Evolutionary conservation across 768 basidiomycete species (phyloP).

Genomic region (Lactarius deliciosus): DNA sequence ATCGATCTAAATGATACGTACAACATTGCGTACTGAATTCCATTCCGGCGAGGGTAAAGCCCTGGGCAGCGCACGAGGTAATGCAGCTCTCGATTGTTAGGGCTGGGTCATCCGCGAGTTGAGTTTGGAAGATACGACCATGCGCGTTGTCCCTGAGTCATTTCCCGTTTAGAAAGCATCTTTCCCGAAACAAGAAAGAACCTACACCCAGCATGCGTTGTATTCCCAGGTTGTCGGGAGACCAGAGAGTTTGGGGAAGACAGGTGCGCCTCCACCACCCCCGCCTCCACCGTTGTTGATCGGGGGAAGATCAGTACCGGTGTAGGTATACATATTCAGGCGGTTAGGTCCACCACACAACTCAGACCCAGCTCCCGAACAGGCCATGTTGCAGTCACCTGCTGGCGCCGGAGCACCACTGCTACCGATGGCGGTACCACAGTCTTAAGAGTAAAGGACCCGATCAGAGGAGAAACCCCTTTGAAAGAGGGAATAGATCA

Average conservation of each 20-base stretch:
- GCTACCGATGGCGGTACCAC: conserved; percentile 47
- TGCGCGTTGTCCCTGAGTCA: conserved; percentile 51
- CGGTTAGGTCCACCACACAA: conserved; percentile 73
- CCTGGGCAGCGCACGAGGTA: conserved; percentile 49
- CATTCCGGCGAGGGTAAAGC: conserved; percentile 65
- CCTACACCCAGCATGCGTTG: conserved; percentile 52
- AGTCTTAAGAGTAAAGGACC: conserved; percentile 40
- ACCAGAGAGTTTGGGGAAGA: conserved; percentile 20
- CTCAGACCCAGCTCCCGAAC: conserved; percentile 59
- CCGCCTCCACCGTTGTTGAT: conserved; percentile 37
- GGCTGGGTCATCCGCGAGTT: conserved; percentile 39
- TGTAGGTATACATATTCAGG: conserved; percentile 69
- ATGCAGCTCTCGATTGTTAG: conserved; percentile 68
- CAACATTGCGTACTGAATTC: conserved; percentile 60
- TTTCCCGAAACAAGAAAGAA: background rate
- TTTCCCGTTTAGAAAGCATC: conserved; percentile 1
- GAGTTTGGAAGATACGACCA: conserved; percentile 58
- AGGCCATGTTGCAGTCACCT: conserved; percentile 66
- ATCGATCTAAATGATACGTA: conserved; percentile 35
- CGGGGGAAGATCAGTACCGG: conserved; percentile 50
- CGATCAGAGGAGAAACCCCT: background rate
- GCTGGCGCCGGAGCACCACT: conserved; percentile 47
- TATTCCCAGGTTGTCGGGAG: conserved; percentile 28
- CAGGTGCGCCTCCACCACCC: conserved; percentile 28
- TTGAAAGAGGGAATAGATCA: background rate